Percentiles rank a stretch among this genome's conserved stretches.
phyloP scores from a whole-genome alignment of 192 early-diverging fungal species.

The Linnemannia zychae region DNA sequence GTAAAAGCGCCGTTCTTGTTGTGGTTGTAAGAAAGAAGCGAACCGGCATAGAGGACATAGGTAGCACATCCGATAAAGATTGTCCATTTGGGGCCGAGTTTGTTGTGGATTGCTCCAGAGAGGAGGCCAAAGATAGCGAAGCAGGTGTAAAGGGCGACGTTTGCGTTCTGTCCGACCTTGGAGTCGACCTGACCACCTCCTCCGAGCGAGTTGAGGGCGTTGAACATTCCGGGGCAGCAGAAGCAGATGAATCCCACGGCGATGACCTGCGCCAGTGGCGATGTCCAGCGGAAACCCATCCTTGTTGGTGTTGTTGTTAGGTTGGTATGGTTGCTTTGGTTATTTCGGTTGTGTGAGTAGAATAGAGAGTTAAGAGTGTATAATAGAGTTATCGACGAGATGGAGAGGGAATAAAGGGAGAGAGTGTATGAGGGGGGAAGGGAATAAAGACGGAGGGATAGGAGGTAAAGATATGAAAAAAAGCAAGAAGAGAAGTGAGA shows the following conservation, averaged over 20 bases:
- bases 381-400: neutral
- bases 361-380: neutral
- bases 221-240: conserved; percentile 82
- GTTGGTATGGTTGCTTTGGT: neutral
- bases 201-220: conserved; percentile 69
- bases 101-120: conserved; percentile 81
- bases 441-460: neutral
- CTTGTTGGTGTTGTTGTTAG: neutral
- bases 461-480: neutral
- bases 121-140: conserved; percentile 81
- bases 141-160: conserved; percentile 78
- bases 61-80: conserved; percentile 75
- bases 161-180: conserved; percentile 72
- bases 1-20: conserved; percentile 65
- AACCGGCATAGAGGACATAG: conserved; percentile 82
- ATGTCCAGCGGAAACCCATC: conserved; percentile 53
- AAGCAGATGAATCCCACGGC: conserved; percentile 78
- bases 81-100: conserved; percentile 74
- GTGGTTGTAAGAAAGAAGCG: conserved; percentile 76
- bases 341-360: neutral
- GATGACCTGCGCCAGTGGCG: conserved; percentile 74
- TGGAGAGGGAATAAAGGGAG: neutral
- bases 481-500: no score
- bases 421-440: no score
- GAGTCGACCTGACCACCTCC: conserved; percentile 73